Base-by-base conservation (phyloP, 208 protist genomes). In the Tritrichomonas foetus region DNA sequence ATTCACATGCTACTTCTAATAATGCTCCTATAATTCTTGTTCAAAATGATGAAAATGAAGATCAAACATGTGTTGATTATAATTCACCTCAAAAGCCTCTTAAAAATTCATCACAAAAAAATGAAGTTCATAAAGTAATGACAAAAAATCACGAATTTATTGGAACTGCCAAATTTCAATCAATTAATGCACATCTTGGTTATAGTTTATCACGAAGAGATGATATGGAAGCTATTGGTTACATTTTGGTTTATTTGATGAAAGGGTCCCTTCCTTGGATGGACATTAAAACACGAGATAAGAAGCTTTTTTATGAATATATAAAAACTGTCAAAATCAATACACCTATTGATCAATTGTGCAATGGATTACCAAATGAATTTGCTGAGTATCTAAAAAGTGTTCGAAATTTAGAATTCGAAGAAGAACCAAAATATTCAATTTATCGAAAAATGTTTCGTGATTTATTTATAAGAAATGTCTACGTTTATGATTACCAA, bases 171-270 rank as follows among this genome's bases (percentile, higher is more conserved):
- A 97, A 99, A 66, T 99, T 99, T 96, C 99, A 98, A 72, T 97
- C 96, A 72, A 98, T 99, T 94, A 99, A 99, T 97, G 99, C 98
- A 27, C 99, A 99, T 96, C 95, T 99, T 41, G 99, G 99, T 74
- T 99, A 99, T 74, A 98, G 98, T 96, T 97, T 98, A 95, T 96
- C 95, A 13, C 30, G 95, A 50, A 33, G 95, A 27, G 95, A 95
- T 89, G 95, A 95, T 84, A 78, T 95, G 25, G 99, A 99, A 96
- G 97, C 97, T 36, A 96, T 99, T 47, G 99, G 98, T 72, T 99
- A 99, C 96, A 97, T 99, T 53, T 96, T 99, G 30, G 97, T 99
- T 95, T 99, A 99, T 96, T 99, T 99, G 94, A 94, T 99, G 47
- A 97, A 98, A 57, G 99, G 99, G n/a, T 97, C 96, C 49, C 96